Conservation (phyloP, 305 asterid species). For the Striga hermonthica region DNA sequence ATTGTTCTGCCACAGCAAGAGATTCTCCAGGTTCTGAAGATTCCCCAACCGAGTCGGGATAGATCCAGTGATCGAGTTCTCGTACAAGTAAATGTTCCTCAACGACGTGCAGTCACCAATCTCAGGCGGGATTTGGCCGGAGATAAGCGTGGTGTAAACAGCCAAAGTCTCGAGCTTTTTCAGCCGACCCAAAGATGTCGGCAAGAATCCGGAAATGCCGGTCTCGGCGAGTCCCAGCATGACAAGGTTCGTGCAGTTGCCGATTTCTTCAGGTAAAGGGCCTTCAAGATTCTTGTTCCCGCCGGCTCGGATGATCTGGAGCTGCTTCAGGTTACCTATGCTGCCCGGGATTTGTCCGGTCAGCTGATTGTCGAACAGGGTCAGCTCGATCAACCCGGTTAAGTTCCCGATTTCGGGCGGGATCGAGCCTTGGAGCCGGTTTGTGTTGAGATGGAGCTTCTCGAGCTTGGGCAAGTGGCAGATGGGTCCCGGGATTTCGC, state of each 20-base stretch:
- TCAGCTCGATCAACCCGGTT: conserved; percentile 42
- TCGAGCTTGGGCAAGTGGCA: conserved; percentile 47
- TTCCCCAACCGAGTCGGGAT: conserved; percentile 59
- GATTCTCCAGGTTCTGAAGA: conserved; percentile 48
- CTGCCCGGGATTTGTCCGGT: conserved; percentile 54
- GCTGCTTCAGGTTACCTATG: conserved; percentile 57
- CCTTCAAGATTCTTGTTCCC: conserved; percentile 83
- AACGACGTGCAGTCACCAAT: conserved; percentile 61
- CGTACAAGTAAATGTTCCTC: conserved; percentile 58
- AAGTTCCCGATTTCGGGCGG: conserved; percentile 58
- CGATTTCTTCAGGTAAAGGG: conserved; percentile 64
- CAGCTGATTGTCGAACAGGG: conserved; percentile 65
- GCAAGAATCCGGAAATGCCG: conserved; percentile 78
- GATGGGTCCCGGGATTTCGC: conserved; percentile 56
- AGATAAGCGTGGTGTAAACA: conserved; percentile 64
- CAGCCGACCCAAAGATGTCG: conserved; percentile 58
- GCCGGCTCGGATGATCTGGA: conserved; percentile 71
- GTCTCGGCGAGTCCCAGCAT: conserved; percentile 80
- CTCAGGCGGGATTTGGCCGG: conserved; percentile 84
- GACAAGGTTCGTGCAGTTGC: conserved; percentile 61
- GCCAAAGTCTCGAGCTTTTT: conserved; percentile 64
- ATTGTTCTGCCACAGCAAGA: conserved; percentile 75
- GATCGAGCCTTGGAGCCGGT: conserved; percentile 55
- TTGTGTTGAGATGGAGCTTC: conserved; percentile 52
- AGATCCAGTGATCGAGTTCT: conserved; percentile 71